Conservation (phyloP, 1,284 basidiomycete genomes). For the Baeospora myosura region DNA sequence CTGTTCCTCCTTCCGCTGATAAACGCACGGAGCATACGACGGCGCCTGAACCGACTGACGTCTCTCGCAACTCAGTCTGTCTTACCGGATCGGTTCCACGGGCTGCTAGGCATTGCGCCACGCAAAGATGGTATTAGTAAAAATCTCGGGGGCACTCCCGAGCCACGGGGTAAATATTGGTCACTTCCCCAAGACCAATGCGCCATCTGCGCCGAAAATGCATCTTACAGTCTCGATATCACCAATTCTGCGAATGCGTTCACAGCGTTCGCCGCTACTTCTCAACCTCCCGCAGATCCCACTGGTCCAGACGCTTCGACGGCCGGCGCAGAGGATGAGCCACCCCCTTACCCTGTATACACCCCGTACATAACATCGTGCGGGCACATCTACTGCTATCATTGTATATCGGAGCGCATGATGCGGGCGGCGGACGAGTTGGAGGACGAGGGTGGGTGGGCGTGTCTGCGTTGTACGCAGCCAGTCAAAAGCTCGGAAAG, state of each 20-base stretch:
- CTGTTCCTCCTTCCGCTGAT: slow-evolving; percentile 88
- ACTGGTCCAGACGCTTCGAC: slow-evolving; percentile 15
- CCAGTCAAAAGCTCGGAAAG: slow-evolving; percentile 50
- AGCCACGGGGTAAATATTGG: slow-evolving; percentile 54
- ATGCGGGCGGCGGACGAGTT: slow-evolving; percentile 64
- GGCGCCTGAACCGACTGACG: slow-evolving; percentile 42
- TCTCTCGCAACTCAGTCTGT: slow-evolving; percentile 9
- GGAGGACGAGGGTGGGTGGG: slow-evolving; percentile 56
- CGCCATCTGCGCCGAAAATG: slow-evolving; percentile 73
- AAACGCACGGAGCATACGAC: slow-evolving; percentile 56
- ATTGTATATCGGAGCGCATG: slow-evolving; percentile 78
- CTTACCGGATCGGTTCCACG: not conserved
- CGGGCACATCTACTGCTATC: slow-evolving; percentile 82
- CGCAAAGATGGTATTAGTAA: slow-evolving; percentile 8
- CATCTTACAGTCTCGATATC: slow-evolving; percentile 50
- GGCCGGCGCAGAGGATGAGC: slow-evolving; percentile 25
- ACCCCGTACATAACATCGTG: slow-evolving; percentile 73
- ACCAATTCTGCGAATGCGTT: slow-evolving; percentile 47
- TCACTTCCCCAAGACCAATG: slow-evolving; percentile 61
- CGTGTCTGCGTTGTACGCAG: slow-evolving; percentile 72
- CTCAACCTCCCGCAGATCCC: slow-evolving; percentile 16
- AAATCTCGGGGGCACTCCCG: slow-evolving; percentile 10
- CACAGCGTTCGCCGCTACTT: slow-evolving; percentile 26
- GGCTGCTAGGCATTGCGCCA: slow-evolving; percentile 11
- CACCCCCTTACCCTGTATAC: slow-evolving; percentile 56